Conservation (phyloP, 768 basidiomycete species). For the Phlegmacium glaucopus region DNA sequence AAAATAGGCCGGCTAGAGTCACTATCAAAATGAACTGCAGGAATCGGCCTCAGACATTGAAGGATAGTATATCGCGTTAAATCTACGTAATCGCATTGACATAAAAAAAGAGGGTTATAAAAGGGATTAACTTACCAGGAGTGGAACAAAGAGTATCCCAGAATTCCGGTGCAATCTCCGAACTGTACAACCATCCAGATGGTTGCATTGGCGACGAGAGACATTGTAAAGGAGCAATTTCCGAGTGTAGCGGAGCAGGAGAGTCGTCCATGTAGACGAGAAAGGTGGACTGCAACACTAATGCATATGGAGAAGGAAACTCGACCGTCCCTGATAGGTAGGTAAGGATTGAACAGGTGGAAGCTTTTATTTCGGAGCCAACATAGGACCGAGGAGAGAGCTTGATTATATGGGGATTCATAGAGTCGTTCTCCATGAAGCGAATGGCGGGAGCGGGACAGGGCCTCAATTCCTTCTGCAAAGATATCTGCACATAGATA, state of each 20-base stretch:
- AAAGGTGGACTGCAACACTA: slow-evolving; percentile 43
- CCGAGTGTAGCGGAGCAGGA: slow-evolving; percentile 39
- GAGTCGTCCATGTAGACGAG: slow-evolving; percentile 40
- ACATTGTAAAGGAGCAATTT: slow-evolving; percentile 28
- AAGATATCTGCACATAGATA: slow-evolving; percentile 21
- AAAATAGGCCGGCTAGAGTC: slow-evolving; percentile 12
- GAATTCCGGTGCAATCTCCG: slow-evolving; percentile 46
- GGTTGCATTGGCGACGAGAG: slow-evolving; percentile 21
- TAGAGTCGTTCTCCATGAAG: slow-evolving; percentile 12
- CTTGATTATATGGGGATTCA: slow-evolving; percentile 15
- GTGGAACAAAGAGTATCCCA: slow-evolving; percentile 47
- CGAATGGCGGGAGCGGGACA: slow-evolving; percentile 17
- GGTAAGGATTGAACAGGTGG: slow-evolving; percentile 6
- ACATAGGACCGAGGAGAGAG: slow-evolving; percentile 13
- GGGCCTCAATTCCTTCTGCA: slow-evolving; percentile 16
- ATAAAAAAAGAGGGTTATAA: neutral
- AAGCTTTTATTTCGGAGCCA: neutral
- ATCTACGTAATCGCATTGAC: slow-evolving; percentile 28
- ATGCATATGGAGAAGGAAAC: slow-evolving; percentile 43
- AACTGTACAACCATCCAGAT: slow-evolving; percentile 37
- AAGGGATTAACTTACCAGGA: slow-evolving; percentile 30
- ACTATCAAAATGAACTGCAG: slow-evolving; percentile 1
- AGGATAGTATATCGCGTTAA: slow-evolving; percentile 48
- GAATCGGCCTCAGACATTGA: slow-evolving; percentile 36
- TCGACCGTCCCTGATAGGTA: slow-evolving; percentile 31